Evolutionary conservation across 495 filamentous ascomycete genomes (phyloP).

Genomic region (Staphylotrichum tortipilum): DNA sequence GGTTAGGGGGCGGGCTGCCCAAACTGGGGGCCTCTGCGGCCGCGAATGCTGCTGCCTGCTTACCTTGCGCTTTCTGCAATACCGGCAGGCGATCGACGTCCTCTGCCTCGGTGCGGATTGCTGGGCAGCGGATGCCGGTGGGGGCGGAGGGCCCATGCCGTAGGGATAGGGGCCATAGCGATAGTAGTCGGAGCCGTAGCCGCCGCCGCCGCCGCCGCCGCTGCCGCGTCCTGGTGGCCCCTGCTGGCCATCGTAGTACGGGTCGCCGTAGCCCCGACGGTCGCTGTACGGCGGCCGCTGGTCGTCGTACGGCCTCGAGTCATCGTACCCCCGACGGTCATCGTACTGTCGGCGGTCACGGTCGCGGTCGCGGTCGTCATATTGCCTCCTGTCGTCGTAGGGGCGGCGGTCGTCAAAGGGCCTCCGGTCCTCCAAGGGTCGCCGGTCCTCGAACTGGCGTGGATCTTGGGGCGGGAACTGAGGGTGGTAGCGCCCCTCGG

Average conservation of each 20-base stretch:
- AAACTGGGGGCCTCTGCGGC: too few species aligned
- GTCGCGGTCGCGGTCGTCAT: slow-evolving; percentile 3
- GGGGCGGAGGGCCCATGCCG: slow-evolving; percentile 12
- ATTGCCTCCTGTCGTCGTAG: slow-evolving; percentile 16
- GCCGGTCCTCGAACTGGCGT: slow-evolving; percentile 5
- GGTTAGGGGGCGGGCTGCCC: too few species aligned
- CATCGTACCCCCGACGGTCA: slow-evolving; percentile 1
- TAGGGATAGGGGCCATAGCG: slow-evolving; percentile 8
- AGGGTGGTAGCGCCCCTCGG: slow-evolving; percentile 14
- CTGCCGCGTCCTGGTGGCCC: too few species aligned
- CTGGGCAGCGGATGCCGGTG: slow-evolving; percentile 19
- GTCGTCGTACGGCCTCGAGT: slow-evolving; percentile 16
- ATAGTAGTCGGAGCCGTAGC: slow-evolving; percentile 21
- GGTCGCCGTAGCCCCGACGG: too few species aligned
- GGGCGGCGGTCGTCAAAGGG: slow-evolving; percentile 10
- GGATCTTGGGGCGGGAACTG: slow-evolving; percentile 13
- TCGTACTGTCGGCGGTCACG: slow-evolving; percentile 6
- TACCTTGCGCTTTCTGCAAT: slow-evolving; percentile 45
- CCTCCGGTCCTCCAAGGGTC: slow-evolving; percentile 2
- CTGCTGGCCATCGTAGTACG: too few species aligned
- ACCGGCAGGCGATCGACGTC: slow-evolving; percentile 45
- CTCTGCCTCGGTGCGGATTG: slow-evolving; percentile 41
- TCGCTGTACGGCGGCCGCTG: too few species aligned
- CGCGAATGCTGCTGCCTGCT: background rate
- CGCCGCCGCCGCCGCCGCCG: slow-evolving; percentile 3